Evolutionary conservation across 2,329 filamentous ascomycete species (phyloP).

Genomic region (Aureobasidium sp.): DNA sequence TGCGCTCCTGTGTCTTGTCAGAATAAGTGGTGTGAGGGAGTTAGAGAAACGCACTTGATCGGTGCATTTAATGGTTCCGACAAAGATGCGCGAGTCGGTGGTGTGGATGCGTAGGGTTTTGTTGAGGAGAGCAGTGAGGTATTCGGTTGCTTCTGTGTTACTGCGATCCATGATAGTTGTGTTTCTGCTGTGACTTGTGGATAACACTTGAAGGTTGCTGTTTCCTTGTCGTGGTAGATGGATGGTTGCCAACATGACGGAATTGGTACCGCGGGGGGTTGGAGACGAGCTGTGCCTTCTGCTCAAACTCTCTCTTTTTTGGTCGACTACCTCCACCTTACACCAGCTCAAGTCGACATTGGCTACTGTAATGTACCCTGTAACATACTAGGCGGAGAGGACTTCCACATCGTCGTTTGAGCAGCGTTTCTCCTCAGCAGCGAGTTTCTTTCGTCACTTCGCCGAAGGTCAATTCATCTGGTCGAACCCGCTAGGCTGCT

Average conservation of each 20-base stretch:
- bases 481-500: not conserved
- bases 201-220: not conserved
- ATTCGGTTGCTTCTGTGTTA: constrained; percentile 19
- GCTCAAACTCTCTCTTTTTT: not conserved
- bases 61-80: constrained; percentile 88
- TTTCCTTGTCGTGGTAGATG: not conserved
- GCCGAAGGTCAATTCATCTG: not conserved
- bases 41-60: constrained; percentile 56
- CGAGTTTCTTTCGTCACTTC: not conserved
- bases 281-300: not conserved
- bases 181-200: not conserved
- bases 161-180: not conserved
- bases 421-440: not conserved
- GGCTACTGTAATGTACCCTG: not conserved
- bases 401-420: not conserved
- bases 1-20: constrained; percentile 41
- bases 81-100: constrained; percentile 78
- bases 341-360: not conserved
- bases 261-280: not conserved
- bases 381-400: not conserved
- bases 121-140: constrained; percentile 27
- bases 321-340: not conserved
- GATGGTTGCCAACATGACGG: not conserved
- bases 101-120: constrained; percentile 72
- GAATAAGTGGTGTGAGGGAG: not conserved